These are phyloP conservation scores for Colletotrichum agaves DNA, from an alignment of 2,329 filamentous ascomycete species.

Conservation along the genomic window DNA sequence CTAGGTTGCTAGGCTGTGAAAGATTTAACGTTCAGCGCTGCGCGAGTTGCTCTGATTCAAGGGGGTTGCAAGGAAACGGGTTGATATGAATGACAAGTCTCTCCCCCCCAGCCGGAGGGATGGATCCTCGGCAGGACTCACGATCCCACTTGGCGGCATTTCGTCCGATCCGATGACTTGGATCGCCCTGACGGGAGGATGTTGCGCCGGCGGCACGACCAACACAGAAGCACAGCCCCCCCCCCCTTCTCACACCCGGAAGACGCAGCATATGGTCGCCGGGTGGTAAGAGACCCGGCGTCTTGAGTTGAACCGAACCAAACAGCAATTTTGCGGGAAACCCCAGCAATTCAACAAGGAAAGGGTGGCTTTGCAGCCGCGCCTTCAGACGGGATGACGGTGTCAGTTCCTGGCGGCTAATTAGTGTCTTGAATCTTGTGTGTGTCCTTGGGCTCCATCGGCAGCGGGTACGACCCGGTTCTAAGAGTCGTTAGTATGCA, in stretches of 20 bases:
- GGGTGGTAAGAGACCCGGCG: constrained; percentile 1
- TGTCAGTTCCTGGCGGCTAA: background rate
- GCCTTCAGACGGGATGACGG: background rate
- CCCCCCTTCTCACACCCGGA: constrained; percentile 19
- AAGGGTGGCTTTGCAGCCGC: constrained; percentile 9
- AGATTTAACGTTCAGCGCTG: background rate
- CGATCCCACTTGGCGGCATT: constrained; percentile 23
- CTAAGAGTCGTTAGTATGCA: background rate
- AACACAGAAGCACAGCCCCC: background rate
- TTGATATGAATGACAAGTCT: background rate
- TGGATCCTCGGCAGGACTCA: constrained; percentile 23
- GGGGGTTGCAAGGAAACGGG: background rate
- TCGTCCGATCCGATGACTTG: constrained; percentile 29
- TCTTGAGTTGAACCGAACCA: constrained; percentile 8
- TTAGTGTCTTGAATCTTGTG: background rate
- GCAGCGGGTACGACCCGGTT: constrained; percentile 18
- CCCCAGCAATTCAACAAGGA: background rate
- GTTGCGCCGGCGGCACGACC: constrained; percentile 28
- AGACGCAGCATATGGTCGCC: constrained; percentile 17
- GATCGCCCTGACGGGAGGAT: constrained; percentile 28
- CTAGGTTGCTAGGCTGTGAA: background rate
- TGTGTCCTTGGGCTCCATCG: constrained; percentile 1
- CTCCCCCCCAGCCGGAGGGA: background rate
- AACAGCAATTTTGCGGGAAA: background rate
- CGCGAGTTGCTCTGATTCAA: background rate